Evolutionary conservation across 305 asterid genomes (phyloP).

Genomic region (Fraxinus xanthoxyloides): DNA sequence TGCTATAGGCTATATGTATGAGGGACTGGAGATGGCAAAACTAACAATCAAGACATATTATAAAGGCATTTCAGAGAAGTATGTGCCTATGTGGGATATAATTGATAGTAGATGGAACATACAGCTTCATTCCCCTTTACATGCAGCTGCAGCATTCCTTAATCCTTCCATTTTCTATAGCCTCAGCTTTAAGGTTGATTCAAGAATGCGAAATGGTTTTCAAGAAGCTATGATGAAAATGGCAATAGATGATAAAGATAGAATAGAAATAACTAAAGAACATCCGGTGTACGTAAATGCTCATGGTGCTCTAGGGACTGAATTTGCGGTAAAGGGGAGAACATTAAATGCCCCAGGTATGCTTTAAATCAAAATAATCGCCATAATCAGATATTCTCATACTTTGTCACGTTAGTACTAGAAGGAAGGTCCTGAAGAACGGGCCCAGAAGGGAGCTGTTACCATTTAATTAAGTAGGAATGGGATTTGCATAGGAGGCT

Average conservation of each 20-base stretch:
- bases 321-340: slow-evolving; percentile 49
- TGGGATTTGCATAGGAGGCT: background rate
- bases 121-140: slow-evolving; percentile 38
- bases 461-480: background rate
- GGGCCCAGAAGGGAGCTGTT: background rate
- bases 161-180: slow-evolving; percentile 46
- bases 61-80: slow-evolving; percentile 39
- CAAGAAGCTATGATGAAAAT: slow-evolving; percentile 47
- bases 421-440: background rate
- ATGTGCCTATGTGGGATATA: slow-evolving; percentile 41
- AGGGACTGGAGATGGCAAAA: slow-evolving; percentile 46
- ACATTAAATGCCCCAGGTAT: slow-evolving; percentile 49
- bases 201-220: slow-evolving; percentile 45
- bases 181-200: slow-evolving; percentile 32
- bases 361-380: background rate
- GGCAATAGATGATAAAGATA: slow-evolving; percentile 40
- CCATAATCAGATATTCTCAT: background rate
- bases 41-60: slow-evolving; percentile 39
- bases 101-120: slow-evolving; percentile 48
- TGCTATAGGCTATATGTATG: slow-evolving; percentile 48
- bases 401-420: background rate
- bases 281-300: slow-evolving; percentile 43
- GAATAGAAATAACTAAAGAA: slow-evolving; percentile 40
- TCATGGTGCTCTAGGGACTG: slow-evolving; percentile 49
- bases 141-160: slow-evolving; percentile 50